Evolutionary conservation across 495 filamentous ascomycete genomes (phyloP), one percentile per base, ranked within the genome.

Genomic region (Aspergillus sparsus): DNA sequence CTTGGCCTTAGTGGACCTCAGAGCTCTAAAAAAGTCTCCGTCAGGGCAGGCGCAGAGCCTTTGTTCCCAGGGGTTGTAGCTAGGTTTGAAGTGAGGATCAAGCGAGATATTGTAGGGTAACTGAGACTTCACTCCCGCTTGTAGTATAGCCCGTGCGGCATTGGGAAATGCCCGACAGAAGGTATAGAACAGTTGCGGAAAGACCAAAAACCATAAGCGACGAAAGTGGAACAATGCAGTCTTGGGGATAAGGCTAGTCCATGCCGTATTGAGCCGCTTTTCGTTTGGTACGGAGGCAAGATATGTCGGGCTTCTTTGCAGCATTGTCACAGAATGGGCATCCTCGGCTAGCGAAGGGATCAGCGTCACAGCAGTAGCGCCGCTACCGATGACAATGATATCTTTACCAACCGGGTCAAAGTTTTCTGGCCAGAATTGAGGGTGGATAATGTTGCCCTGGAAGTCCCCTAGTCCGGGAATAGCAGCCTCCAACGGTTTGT

Each of bases 1-100:
- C 36, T 80, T 73, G 2, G 80, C 79, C 57, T 85, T 84, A n/a
- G 83, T 81, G 0, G 65, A 65, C 13, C 77, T 77, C 1, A 93
- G 72, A 5, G 80, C 70, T 33, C 78, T 66, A 77, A 83, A 92
- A 69, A 91, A 90, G 71, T 92, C 89, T 0, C 80, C 86, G 61
- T 87, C 83, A 0, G 89, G 89, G 34, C 80, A 83, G 49, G 88
- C 69, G 62, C 89, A 90, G 0, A 92, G 67, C 0, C 88, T 79
- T 62, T 91, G 87, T 33, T 90, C 78, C 77, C 85, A 90, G 5
- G 85, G 85, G 21, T 79, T 77, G 68, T 91, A 91, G 5, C 57
- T 49, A 0, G 88, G 88, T 15, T 78, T 82, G 76, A 90, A 91
- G 66, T 90, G 81, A 6, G 82, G 82, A 42, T 86, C 82, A n/a